Evolutionary conservation across 352 stramenopile genomes (phyloP), one percentile per base, ranked within the genome.

Genomic region (Pythium scleroteichum): DNA sequence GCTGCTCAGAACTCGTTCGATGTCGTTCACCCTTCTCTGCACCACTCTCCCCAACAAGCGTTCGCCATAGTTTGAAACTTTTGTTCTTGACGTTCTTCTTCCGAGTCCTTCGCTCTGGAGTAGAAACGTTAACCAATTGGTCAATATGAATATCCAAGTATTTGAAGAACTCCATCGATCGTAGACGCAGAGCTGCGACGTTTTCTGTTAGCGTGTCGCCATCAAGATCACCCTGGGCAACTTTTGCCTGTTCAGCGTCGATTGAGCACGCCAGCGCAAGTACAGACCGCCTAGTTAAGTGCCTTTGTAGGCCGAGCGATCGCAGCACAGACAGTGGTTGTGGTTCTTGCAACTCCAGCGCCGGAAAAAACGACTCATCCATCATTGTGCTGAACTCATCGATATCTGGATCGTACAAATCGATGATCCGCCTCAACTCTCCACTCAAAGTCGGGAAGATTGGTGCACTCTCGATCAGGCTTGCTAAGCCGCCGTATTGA

Each of bases 361-460:
- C 79, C 19, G 82, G 82, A 50, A 89, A 91, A 60, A 88, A 89
- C 0, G 78, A 75, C 4, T 72, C 79, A 29, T 89, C 74, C 75
- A 91, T 88, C 22, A 91, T 81, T 23, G 76, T 75, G 20, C 64
- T 61, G 58, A 91, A 89, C 23, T 85, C 76, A 26, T 88, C 72
- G 27, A 91, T 82, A 38, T 91, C 82, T 27, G 82, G 82, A 33
- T 91, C 82, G 35, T 87, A 91, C 44, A 91, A 62, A 41, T 89
- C 76, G 13, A 63, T 68, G 65, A 91, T 87, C 12, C 65, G 66
- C 29, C 79, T 85, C 40, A 84, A 44, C 20, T 83, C 74, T 44
- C 82, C 79, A 27, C 59, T 71, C 58, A 81, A 72, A 33, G 79
- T 75, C 13, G 79, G 78, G 46, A 89, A 88, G 45, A 91, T 85